phyloP scores from a whole-genome alignment of 2,329 filamentous ascomycete species.

The Scedosporium boydii region DNA sequence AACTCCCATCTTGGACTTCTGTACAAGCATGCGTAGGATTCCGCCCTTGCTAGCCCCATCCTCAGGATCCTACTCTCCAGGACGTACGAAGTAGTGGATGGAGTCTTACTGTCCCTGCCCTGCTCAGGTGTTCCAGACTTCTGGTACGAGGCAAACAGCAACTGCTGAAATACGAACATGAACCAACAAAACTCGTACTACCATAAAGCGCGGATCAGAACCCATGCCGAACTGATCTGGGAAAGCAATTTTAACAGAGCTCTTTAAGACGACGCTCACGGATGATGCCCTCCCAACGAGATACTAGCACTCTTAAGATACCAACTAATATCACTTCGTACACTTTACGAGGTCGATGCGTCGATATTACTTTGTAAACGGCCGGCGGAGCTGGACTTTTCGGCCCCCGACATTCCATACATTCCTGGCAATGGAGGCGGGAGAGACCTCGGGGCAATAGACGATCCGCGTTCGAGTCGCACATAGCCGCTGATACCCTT shows the following conservation, averaged over 20 bases:
- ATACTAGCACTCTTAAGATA: not conserved
- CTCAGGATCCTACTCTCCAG: too few species aligned
- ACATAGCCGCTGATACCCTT: not conserved
- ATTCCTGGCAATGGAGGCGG: not conserved
- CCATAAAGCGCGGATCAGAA: not conserved
- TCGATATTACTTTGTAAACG: not conserved
- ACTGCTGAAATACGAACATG: not conserved
- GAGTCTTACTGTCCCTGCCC: not conserved
- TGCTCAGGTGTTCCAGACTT: not conserved
- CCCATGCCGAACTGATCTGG: not conserved
- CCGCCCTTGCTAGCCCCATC: too few species aligned
- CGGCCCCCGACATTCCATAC: not conserved
- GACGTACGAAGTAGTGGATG: too few species aligned
- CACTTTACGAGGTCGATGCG: not conserved
- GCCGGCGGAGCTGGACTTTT: not conserved
- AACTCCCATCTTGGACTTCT: too few species aligned
- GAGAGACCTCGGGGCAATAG: constrained; percentile 2
- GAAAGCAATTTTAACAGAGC: not conserved
- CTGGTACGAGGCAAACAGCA: not conserved
- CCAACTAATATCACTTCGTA: not conserved
- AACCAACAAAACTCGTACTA: not conserved
- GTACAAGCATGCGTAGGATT: too few species aligned
- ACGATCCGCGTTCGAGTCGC: constrained; percentile 2
- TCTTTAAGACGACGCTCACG: not conserved
- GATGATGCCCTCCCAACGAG: not conserved